Evolutionary conservation across 1,284 basidiomycete species (phyloP), one percentile per base, ranked within the genome.

Genomic region (Naganishia liquefaciens): DNA sequence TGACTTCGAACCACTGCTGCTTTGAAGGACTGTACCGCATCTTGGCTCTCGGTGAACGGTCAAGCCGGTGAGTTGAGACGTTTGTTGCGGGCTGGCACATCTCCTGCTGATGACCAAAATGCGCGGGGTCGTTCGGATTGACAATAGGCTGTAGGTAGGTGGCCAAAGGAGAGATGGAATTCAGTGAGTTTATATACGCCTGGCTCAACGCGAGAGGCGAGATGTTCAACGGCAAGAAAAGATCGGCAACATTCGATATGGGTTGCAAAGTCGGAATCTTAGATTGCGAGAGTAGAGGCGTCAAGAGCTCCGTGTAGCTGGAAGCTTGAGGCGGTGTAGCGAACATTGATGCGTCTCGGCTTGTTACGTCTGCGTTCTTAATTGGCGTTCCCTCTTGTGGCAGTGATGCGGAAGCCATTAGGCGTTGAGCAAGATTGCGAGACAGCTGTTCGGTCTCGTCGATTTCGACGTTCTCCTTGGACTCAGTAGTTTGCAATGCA

Each of bases 1-100:
- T 46, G 7, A 60, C 57, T 11, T 46, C 33, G 15, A 60, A 60
- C 57, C 57, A 60, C 21, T 60, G 46, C 28, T 60, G 57, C 39
- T 46, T 46, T 17, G 57, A 60, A 15, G 57, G 57, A 19, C 57
- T 60, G 57, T 60, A 60, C 30, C 57, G 30, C 57, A 60, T 60
- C 46, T 60, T 60, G 30, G 57, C 57, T 50, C 49, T 60, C 23
- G 57, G 57, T 3, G 57, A 60, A 5, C 57, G 57, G 21, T 60
- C 57, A 17, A 60, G 57, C 40, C 57, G 57, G 33, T 60, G 57
- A 0, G 57, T 50, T 9, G 57, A 60, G 30, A 60, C 57, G 57
- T 60, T 47, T 23, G 57, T 50, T 13, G 57, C 57, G n/a, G 57
- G 57, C 37, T 46, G 46, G 6, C 21, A 40, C 46, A 60, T 60